A percentile compares a stretch with the other conserved stretches of the same genome.
Conservation (phyloP, 441 rosid species). For the Metrosideros polymorpha region DNA sequence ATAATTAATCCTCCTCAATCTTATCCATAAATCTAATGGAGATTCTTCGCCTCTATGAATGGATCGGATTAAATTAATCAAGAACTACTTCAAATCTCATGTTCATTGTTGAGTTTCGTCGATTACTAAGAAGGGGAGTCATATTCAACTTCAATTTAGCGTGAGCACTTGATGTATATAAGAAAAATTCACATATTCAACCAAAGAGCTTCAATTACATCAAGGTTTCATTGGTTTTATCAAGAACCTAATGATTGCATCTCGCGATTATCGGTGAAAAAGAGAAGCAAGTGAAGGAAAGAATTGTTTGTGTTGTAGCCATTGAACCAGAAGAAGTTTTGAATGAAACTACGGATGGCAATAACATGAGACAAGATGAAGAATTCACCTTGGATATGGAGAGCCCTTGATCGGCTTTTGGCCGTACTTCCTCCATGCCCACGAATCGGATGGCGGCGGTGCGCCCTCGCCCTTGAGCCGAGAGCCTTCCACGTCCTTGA, state of each 20-base stretch:
- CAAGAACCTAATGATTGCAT: not conserved
- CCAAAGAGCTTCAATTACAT: not conserved
- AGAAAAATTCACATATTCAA: not conserved
- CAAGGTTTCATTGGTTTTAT: not conserved
- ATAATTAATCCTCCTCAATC: not conserved
- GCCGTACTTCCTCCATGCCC: constrained; percentile 99
- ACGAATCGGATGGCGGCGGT: constrained; percentile 81
- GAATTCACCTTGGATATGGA: constrained; percentile 73
- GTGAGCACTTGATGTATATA: not conserved
- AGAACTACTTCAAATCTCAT: not conserved
- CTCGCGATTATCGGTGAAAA: not conserved
- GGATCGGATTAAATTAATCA: not conserved
- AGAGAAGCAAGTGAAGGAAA: not conserved
- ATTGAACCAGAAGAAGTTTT: not conserved
- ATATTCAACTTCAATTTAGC: not conserved
- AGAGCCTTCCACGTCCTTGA: constrained; percentile 69
- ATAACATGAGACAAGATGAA: not conserved
- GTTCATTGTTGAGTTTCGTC: not conserved
- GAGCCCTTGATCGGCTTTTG: constrained; percentile 99
- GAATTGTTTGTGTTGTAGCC: not conserved
- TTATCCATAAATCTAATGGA: not conserved
- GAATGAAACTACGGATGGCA: not conserved
- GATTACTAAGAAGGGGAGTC: not conserved
- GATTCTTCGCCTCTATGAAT: not conserved
- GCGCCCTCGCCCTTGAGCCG: constrained; percentile 64